A percentile compares a stretch with the other conserved stretches of the same genome.
Evolutionary conservation across 257 asterid genomes (phyloP).

Genomic region (Linderniella brevidens): DNA sequence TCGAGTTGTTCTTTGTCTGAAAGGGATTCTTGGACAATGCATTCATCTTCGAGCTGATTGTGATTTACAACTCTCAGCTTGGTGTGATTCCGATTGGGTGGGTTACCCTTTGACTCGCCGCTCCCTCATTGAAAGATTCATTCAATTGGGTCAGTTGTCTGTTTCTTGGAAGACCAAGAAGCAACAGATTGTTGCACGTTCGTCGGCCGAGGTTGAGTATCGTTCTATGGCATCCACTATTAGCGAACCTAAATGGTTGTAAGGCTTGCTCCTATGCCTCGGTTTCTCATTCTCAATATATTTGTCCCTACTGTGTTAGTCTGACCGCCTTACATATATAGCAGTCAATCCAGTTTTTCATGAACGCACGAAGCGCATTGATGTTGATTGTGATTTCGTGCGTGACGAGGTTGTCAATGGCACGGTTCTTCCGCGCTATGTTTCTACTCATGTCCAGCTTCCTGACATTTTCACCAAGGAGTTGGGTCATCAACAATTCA

Average conservation of each 20-base stretch:
- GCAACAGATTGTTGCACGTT: not conserved
- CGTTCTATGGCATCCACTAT: not conserved
- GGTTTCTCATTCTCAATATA: not conserved
- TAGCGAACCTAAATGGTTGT: not conserved
- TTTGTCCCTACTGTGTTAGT: not conserved
- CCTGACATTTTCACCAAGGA: no score
- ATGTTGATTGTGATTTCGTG: not conserved
- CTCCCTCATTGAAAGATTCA: not conserved
- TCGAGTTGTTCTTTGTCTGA: not conserved
- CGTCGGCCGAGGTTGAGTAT: not conserved
- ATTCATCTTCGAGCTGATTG: not conserved
- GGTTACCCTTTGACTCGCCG: not conserved
- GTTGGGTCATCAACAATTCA: no score
- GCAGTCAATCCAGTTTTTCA: not conserved
- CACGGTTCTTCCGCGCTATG: not conserved
- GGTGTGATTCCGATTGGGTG: not conserved
- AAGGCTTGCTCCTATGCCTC: not conserved
- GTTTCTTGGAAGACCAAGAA: not conserved
- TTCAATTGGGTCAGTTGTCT: not conserved
- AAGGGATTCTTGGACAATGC: not conserved
- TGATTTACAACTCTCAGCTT: not conserved
- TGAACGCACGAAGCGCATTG: not conserved
- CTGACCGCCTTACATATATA: not conserved
- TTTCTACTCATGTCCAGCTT: not conserved
- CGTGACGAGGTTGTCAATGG: not conserved